A percentile compares a stretch with the other conserved stretches of the same genome.
Evolutionary conservation across 2,329 filamentous ascomycete genomes (phyloP).

Genomic region (Fusarium piperis): DNA sequence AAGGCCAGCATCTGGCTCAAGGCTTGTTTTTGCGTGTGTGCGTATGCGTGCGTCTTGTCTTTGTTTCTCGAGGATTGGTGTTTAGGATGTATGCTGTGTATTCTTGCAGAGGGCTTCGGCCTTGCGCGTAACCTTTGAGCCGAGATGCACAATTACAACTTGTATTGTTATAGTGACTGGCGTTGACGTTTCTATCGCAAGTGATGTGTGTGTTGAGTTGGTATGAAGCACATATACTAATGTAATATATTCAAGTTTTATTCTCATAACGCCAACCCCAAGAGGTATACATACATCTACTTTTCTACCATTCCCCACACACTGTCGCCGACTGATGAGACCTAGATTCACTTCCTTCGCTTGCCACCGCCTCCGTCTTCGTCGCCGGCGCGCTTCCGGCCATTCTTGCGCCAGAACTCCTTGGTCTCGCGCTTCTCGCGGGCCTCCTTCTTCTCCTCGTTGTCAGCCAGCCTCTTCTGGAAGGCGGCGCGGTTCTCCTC

Average conservation of each 20-base stretch:
- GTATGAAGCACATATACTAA: slow-evolving; percentile 2
- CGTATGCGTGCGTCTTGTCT: slow-evolving; percentile 15
- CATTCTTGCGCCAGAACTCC: slow-evolving; percentile 92
- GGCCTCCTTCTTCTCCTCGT: slow-evolving; percentile 84
- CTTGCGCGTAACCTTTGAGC: slow-evolving; percentile 26
- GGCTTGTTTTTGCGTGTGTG: slow-evolving; percentile 30
- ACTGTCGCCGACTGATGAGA: neutral
- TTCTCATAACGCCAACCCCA: slow-evolving; percentile 39
- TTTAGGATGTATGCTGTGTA: slow-evolving; percentile 42
- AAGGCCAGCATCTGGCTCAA: slow-evolving; percentile 22
- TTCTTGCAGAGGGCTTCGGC: slow-evolving; percentile 27
- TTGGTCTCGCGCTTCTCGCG: slow-evolving; percentile 91
- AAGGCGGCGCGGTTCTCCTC: slow-evolving; percentile 86
- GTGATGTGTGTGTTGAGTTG: neutral
- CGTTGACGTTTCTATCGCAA: neutral
- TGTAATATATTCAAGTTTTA: slow-evolving; percentile 14
- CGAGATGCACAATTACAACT: slow-evolving; percentile 37
- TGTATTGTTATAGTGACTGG: slow-evolving; percentile 14
- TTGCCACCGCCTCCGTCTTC: slow-evolving; percentile 54
- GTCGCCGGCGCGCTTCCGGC: slow-evolving; percentile 69
- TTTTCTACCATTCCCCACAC: slow-evolving; percentile 14
- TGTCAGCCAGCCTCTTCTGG: slow-evolving; percentile 82
- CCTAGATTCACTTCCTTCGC: slow-evolving; percentile 43
- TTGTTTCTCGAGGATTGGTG: slow-evolving; percentile 40
- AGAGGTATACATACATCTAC: slow-evolving; percentile 39